These are phyloP conservation scores for Auricularia sp. DNA, from an alignment of 768 basidiomycete species.

Conservation along the genomic window DNA sequence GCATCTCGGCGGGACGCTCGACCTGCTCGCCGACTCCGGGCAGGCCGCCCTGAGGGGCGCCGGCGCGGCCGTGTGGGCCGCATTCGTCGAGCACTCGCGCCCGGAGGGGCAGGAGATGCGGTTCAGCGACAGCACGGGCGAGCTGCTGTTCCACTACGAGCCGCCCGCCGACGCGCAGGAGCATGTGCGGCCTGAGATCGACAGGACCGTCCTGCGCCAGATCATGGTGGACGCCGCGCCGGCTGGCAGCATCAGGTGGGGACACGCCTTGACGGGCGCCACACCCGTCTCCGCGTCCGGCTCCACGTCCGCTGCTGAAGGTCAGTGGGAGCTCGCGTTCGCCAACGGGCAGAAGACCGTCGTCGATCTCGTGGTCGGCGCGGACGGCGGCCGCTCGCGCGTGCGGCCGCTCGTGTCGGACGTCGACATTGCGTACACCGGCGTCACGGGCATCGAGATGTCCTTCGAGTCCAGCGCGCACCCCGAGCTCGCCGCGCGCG, in stretches of 20 bases:
- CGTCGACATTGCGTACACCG: conserved; percentile 24
- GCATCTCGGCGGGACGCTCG: conserved; percentile 17
- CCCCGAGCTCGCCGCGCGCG: conserved; percentile 15
- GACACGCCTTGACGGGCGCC: background rate
- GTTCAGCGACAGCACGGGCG: conserved; percentile 9
- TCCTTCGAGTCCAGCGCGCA: conserved; percentile 12
- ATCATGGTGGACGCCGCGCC: conserved; percentile 11
- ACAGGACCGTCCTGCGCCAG: conserved; percentile 3
- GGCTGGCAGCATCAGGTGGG: conserved; percentile 6
- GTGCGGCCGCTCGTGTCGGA: conserved; percentile 24
- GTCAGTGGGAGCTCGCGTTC: background rate
- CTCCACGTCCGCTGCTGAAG: no score
- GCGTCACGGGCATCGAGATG: conserved; percentile 15
- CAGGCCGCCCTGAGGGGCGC: conserved; percentile 14
- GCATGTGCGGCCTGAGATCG: background rate
- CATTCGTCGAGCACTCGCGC: conserved; percentile 13
- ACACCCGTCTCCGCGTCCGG: background rate
- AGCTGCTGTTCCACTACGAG: background rate
- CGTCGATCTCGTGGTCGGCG: conserved; percentile 23
- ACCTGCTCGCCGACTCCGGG: conserved; percentile 19
- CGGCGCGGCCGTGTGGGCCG: conserved; percentile 9
- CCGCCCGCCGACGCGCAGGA: background rate
- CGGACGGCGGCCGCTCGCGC: conserved; percentile 32
- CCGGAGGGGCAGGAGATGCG: conserved; percentile 14
- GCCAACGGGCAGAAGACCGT: background rate